Conservation (phyloP, 2,329 filamentous ascomycete species). For the Neonectria neomacrospora region DNA sequence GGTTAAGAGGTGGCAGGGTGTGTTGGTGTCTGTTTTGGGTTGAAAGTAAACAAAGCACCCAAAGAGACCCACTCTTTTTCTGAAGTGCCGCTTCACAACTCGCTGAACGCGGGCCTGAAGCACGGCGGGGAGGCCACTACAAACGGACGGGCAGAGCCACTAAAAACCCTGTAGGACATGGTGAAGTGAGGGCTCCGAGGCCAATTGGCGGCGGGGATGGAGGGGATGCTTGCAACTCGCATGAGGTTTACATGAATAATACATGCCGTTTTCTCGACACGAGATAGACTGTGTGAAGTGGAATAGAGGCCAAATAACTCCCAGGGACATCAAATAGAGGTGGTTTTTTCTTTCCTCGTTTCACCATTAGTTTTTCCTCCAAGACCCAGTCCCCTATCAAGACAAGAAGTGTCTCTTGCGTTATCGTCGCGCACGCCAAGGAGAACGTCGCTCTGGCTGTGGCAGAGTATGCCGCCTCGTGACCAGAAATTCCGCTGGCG, state of each 20-base stretch:
- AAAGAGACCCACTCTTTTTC: constrained; percentile 9
- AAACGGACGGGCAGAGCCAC: constrained; percentile 13
- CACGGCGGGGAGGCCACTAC: constrained; percentile 7
- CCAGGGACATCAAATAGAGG: neutral
- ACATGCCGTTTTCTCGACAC: neutral
- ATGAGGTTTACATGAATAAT: neutral
- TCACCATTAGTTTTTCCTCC: neutral
- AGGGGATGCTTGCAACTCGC: constrained; percentile 6
- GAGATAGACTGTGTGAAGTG: neutral
- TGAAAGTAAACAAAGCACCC: constrained; percentile 50
- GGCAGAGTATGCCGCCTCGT: neutral
- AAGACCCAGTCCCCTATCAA: neutral
- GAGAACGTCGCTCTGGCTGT: neutral
- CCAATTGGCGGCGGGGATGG: constrained; percentile 2
- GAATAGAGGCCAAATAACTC: neutral
- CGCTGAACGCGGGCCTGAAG: constrained; percentile 2
- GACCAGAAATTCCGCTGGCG: neutral
- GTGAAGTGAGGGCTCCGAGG: constrained; percentile 1
- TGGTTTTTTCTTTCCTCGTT: neutral
- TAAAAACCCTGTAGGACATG: constrained; percentile 9
- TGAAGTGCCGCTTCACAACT: constrained; percentile 10
- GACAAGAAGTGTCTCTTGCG: neutral
- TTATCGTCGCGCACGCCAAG: neutral
- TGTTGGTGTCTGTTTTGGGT: constrained; percentile 46
- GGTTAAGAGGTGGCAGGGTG: constrained; percentile 30